Evolutionary conservation across 73 alveolate genomes (phyloP).

Genomic region (Stentor roeselii): DNA sequence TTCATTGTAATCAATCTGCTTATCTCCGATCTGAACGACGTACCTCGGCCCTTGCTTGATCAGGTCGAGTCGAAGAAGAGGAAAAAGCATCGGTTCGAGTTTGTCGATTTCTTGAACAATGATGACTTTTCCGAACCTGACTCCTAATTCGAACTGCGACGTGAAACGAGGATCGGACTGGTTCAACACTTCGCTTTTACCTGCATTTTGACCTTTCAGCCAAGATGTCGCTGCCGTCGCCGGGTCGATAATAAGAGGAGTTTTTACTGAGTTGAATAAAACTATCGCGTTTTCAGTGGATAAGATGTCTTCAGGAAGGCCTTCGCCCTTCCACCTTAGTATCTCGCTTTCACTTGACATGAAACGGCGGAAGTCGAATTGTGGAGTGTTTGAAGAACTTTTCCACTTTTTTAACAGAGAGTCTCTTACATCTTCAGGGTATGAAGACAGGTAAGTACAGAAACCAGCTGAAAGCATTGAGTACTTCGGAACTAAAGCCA

Average conservation of each 20-base stretch:
- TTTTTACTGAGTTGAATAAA: conserved; percentile 84
- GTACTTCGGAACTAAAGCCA: conserved; percentile 35
- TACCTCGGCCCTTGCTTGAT: conserved; percentile 98
- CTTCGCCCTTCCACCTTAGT: conserved; percentile 96
- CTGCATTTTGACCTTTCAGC: conserved; percentile 80
- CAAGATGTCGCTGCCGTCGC: conserved; percentile 98
- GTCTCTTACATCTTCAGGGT: conserved; percentile 93
- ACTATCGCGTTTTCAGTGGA: conserved; percentile 98
- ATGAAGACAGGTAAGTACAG: conserved; percentile 92
- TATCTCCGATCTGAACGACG: conserved; percentile 98
- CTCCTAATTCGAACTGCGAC: conserved; percentile 95
- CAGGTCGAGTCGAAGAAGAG: conserved; percentile 96
- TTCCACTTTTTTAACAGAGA: conserved; percentile 81
- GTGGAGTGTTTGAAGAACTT: conserved; percentile 53
- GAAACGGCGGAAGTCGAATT: conserved; percentile 60
- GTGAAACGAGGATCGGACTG: conserved; percentile 94
- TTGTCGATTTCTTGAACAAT: conserved; percentile 97
- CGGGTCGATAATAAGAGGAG: conserved; percentile 98
- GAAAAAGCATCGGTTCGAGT: conserved; percentile 96
- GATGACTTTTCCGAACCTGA: conserved; percentile 95
- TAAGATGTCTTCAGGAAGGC: conserved; percentile 98
- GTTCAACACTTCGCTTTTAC: conserved; percentile 77
- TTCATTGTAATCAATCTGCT: conserved; percentile 96
- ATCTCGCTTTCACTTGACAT: conserved; percentile 95
- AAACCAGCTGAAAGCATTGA: conserved; percentile 90